Evolutionary conservation across 768 basidiomycete species (phyloP), one percentile per base, ranked within the genome.

Genomic region (Heimioporus sp.): DNA sequence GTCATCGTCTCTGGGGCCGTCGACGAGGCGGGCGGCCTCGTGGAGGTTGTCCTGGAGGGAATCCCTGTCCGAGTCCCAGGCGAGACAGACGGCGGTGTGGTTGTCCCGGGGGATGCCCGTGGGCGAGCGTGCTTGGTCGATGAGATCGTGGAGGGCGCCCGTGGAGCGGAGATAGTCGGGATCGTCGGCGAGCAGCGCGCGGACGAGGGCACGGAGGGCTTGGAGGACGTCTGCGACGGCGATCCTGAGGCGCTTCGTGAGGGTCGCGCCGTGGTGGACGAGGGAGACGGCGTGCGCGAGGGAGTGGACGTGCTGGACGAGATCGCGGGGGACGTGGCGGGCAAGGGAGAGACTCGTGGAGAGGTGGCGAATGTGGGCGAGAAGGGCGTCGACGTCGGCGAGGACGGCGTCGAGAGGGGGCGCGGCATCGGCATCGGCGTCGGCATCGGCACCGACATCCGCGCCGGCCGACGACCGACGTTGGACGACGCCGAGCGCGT

Each of bases 271-370:
- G 61, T 83, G 76, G 17, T 65, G 65, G 52, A 86, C 73, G 40
- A 81, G 72, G 40, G 65, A 65, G 21, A 71, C 68, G 48, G 80
- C 84, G 57, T 82, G 80, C 1, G 76, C 69, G 41, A 86, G 68
- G 0, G 79, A 76, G 11, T 77, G 68, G 42, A 78, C 62, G 49
- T 80, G 76, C 24, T 73, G 69, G 4, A 77, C 68, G 38, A 85
- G 70, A 53, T 86, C 84, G 49, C 71, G 77, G 48, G 86, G 72
- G 20, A 84, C 82, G 39, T 84, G 87, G 46, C 87, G 73, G 2
- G 79, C 73, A 32, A 90, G 76, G 5, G 87, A 73, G 21, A 86
- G 65, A 60, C 85, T 87, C 17, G 85, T 87, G 5, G 78, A 70
- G 30, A 77, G 68, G 19, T 72, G 66, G 64, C 85, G 73, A n/a